phyloP scores from a whole-genome alignment of 1,284 basidiomycete genomes.

The Xerocomus minutiporus region DNA sequence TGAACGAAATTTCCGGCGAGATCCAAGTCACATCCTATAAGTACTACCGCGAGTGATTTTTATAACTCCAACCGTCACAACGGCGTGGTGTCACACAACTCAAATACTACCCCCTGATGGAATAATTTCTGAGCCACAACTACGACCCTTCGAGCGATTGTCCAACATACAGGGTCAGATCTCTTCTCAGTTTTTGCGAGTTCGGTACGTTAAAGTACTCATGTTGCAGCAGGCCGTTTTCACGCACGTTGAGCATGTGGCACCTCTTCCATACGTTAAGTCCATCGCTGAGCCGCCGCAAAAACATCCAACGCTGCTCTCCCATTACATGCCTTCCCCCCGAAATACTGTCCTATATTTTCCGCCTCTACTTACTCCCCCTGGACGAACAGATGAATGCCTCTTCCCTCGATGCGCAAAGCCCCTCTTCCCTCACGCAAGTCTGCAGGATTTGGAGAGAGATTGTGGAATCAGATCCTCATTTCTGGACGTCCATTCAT shows the following conservation, averaged over 20 bases:
- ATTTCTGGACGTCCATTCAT: conserved; percentile 17
- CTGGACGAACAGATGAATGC: neutral
- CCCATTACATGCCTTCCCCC: neutral
- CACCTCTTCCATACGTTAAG: too few species aligned
- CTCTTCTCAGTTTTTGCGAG: neutral
- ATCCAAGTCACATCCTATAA: too few species aligned
- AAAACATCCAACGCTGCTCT: neutral
- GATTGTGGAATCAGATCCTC: conserved; percentile 6
- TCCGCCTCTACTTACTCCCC: neutral
- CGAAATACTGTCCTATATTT: neutral
- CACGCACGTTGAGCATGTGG: too few species aligned
- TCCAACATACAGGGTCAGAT: neutral
- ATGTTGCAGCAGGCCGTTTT: neutral
- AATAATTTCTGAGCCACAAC: too few species aligned
- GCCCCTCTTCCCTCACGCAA: conserved; percentile 3
- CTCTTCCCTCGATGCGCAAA: neutral
- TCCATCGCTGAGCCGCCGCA: too few species aligned
- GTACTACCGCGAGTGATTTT: too few species aligned
- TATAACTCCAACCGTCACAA: too few species aligned
- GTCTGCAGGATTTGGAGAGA: conserved; percentile 19
- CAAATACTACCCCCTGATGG: too few species aligned
- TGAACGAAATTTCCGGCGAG: too few species aligned
- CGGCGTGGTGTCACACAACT: too few species aligned
- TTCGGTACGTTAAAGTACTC: neutral
- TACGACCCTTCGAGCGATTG: neutral